Conservation (phyloP, 2,329 filamentous ascomycete species). For the Fusarium sp. region DNA sequence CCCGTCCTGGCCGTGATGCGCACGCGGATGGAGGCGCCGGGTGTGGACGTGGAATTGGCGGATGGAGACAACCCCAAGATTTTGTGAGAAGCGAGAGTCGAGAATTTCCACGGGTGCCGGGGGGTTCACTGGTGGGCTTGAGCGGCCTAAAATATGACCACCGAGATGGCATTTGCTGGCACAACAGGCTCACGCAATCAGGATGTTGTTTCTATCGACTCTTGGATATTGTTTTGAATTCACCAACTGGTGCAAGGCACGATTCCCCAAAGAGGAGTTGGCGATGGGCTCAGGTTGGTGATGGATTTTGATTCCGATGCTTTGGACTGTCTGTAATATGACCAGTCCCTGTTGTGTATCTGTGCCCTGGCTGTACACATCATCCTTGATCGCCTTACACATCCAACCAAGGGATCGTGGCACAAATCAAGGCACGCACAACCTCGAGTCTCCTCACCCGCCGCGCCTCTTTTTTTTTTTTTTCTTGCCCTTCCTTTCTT, state of each 20-base stretch:
- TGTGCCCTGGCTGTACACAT: not conserved
- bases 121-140: conserved; percentile 9
- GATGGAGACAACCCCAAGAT: conserved; percentile 14
- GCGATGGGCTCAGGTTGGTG: conserved; percentile 30
- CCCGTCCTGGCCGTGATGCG: conserved; percentile 21
- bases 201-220: not conserved
- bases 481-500: conserved; percentile 1
- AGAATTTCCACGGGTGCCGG: conserved; percentile 22
- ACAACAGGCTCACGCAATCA: conserved; percentile 12
- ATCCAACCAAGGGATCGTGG: conserved; percentile 1
- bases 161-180: conserved; percentile 10
- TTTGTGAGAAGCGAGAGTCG: conserved; percentile 19
- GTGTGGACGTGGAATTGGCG: conserved; percentile 1
- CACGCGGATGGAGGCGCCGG: conserved; percentile 15
- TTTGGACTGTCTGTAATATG: not conserved
- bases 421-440: conserved; percentile 24
- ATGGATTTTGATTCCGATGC: not conserved
- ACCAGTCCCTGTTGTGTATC: not conserved
- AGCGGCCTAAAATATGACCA: conserved; percentile 25
- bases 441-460: conserved; percentile 15
- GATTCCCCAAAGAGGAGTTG: conserved; percentile 37
- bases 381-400: not conserved
- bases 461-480: conserved; percentile 20
- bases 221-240: conserved; percentile 10
- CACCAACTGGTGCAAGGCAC: conserved; percentile 25